Base-by-base conservation (phyloP, 257 asterid species). In the Ballota nigra region DNA sequence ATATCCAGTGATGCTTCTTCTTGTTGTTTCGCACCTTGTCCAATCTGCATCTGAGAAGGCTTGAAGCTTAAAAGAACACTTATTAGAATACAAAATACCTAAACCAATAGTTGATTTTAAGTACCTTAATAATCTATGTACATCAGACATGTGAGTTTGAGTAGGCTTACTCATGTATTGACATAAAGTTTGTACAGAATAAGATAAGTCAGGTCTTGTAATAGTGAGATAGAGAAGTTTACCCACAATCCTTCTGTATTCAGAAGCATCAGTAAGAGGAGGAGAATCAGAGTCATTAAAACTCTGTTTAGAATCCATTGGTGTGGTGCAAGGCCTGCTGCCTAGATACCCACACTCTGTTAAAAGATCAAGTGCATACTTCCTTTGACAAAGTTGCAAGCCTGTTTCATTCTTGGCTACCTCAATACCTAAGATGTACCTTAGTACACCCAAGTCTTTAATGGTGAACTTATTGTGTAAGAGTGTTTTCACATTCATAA, bases 271-370 rank as follows among this genome's bases (percentile, higher is more conserved):
- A n/a, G n/a, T n/a, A n/a, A n/a, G n/a, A n/a, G n/a, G n/a, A n/a
- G n/a, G n/a, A 1, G 4, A 2, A 0, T 10, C 2, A 1, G 47
- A 40, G 8, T 0, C 0, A 2, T n/a, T n/a, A n/a, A n/a, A n/a
- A n/a, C n/a, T n/a, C n/a, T 40, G 47, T 40, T 40, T 40, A 3
- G 9, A 5, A 1, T 34, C 40, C 10, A 34, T 34, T 0, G 40
- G 40, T 5, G 40, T 34, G 0, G 1, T 4, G 9, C 7, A 26
- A 5, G 40, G 40, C 6, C 9, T 34, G 8, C 40, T 5, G 1
- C 40, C 40, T 0, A 34, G 1, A 6, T 34, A 34, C 0, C 40
- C 40, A 34, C 1, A 5, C 1, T 34, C 40, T 0, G 9, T 5
- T 34, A 34, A 34, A 0, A 34, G 6, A 34, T 34, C 40, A 1